These are phyloP conservation scores for Ceraceosorus bombacis DNA, from an alignment of 1,284 basidiomycete genomes.

Conservation along the genomic window DNA sequence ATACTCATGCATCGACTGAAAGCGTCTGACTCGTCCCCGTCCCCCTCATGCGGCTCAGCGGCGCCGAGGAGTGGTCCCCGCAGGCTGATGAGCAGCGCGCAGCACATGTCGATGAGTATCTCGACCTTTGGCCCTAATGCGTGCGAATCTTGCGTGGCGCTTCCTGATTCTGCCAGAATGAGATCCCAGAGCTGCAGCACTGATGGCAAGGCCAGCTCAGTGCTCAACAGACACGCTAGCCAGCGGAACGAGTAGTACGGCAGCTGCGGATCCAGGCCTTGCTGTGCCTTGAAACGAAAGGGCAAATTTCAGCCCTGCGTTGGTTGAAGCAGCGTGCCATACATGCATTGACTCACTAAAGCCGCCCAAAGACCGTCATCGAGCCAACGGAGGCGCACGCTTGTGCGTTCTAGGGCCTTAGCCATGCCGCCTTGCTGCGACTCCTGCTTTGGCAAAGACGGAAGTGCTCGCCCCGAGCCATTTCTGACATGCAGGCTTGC, in stretches of 20 bases:
- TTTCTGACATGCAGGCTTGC: slow-evolving; percentile 14
- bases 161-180: slow-evolving; percentile 32
- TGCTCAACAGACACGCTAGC: slow-evolving; percentile 41
- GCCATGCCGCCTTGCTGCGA: slow-evolving; percentile 27
- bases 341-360: slow-evolving; percentile 14
- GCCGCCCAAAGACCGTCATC: slow-evolving; percentile 33
- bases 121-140: slow-evolving; percentile 27
- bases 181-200: slow-evolving; percentile 44
- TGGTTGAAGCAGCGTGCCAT: not conserved
- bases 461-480: slow-evolving; percentile 1
- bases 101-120: slow-evolving; percentile 43
- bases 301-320: not conserved
- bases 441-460: not conserved
- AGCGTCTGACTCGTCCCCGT: slow-evolving; percentile 20
- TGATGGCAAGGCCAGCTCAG: slow-evolving; percentile 35
- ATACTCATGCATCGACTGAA: slow-evolving; percentile 31
- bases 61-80: slow-evolving; percentile 16
- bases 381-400: slow-evolving; percentile 29
- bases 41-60: slow-evolving; percentile 9
- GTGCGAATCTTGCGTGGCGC: slow-evolving; percentile 2
- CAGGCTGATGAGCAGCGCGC: slow-evolving; percentile 34
- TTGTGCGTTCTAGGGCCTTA: slow-evolving; percentile 28
- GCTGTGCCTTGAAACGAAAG: slow-evolving; percentile 5
- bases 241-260: slow-evolving; percentile 46
- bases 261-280: slow-evolving; percentile 31